phyloP scores from a whole-genome alignment of 345 rosid genomes.

The Firmiana major region DNA sequence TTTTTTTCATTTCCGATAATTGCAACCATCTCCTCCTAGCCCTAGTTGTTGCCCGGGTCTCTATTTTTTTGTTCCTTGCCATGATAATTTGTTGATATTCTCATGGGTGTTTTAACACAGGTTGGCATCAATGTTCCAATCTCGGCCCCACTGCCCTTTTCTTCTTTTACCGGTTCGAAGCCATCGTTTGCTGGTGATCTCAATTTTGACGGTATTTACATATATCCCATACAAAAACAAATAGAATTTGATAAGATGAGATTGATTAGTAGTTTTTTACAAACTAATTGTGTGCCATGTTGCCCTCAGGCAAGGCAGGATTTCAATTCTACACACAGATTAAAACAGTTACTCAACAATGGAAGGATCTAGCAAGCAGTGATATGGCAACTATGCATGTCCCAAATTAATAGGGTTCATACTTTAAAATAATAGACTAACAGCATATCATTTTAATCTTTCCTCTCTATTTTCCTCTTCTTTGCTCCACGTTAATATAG shows the following conservation, averaged over 20 bases:
- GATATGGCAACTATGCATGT: conserved; percentile 12
- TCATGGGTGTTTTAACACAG: conserved; percentile 23
- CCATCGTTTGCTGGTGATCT: conserved; percentile 49
- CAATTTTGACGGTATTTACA: conserved; percentile 41
- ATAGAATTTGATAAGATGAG: background rate
- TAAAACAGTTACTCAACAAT: conserved; percentile 52
- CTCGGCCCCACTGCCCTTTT: conserved; percentile 40
- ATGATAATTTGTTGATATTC: background rate
- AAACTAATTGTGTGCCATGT: background rate
- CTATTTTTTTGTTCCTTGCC: background rate
- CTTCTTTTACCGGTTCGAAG: conserved; percentile 37
- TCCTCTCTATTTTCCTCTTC: background rate
- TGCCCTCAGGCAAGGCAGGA: conserved; percentile 45
- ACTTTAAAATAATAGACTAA: background rate
- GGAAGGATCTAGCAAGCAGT: conserved; percentile 35
- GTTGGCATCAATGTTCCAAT: conserved; percentile 56
- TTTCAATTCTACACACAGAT: conserved; percentile 51
- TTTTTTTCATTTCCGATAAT: background rate
- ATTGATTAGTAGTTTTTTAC: background rate
- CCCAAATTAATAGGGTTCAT: conserved; percentile 19
- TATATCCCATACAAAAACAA: background rate
- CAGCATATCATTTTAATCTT: background rate
- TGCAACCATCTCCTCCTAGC: background rate
- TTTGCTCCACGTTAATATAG: background rate
- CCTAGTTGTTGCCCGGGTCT: background rate